phyloP scores from a whole-genome alignment of 2,329 filamentous ascomycete genomes.

The Huntiella decipiens region DNA sequence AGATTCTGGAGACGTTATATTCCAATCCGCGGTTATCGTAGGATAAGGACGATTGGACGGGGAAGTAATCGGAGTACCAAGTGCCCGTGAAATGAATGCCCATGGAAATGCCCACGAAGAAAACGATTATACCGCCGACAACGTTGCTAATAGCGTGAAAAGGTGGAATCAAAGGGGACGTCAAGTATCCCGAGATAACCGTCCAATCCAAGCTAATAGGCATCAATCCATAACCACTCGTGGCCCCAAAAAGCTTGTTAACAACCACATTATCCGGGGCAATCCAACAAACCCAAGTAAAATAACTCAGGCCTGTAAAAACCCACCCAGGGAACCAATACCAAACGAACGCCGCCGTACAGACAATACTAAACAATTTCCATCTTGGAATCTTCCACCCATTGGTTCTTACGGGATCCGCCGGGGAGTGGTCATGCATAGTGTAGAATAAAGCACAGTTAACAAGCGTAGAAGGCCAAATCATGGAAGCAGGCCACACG shows the following conservation, averaged over 20 bases:
- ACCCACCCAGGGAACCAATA: constrained; percentile 46
- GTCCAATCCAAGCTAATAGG: constrained; percentile 52
- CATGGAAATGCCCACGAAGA: constrained; percentile 28
- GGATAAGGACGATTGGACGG: constrained; percentile 32
- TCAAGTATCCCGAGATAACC: constrained; percentile 35
- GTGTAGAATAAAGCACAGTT: constrained; percentile 44
- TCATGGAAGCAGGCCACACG: constrained; percentile 42
- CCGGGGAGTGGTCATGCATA: constrained; percentile 39
- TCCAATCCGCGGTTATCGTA: constrained; percentile 35
- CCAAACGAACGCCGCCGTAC: constrained; percentile 32
- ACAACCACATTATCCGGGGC: constrained; percentile 39
- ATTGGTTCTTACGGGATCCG: constrained; percentile 30
- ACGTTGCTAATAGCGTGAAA: constrained; percentile 43
- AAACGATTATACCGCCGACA: constrained; percentile 31
- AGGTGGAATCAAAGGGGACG: constrained; percentile 38
- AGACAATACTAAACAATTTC: constrained; percentile 35
- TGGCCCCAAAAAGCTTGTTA: constrained; percentile 47
- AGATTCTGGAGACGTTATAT: constrained; percentile 33
- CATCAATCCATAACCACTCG: constrained; percentile 39
- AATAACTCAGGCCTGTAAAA: constrained; percentile 40
- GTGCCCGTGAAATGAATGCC: constrained; percentile 27
- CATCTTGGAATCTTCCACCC: constrained; percentile 42
- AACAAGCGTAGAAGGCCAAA: constrained; percentile 42
- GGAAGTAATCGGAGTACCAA: constrained; percentile 32
- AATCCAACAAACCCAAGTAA: constrained; percentile 44